Evolutionary conservation across 208 protist genomes (phyloP).

Genomic region (Strigomonas culicis): DNA sequence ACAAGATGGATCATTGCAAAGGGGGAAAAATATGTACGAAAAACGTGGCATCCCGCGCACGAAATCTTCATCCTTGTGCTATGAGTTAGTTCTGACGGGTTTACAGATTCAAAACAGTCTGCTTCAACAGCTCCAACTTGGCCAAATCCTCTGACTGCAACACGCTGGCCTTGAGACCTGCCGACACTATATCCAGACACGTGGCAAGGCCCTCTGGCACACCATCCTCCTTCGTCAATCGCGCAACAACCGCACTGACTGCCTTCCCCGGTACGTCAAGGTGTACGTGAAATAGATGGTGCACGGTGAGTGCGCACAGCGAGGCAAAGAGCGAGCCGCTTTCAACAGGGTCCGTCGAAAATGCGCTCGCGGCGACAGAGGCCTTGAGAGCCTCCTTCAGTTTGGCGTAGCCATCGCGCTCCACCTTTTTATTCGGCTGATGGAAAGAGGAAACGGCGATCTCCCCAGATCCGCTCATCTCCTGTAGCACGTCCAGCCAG

Average conservation of each 20-base stretch:
- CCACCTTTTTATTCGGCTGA: constrained; percentile 58
- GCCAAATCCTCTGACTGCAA: constrained; percentile 19
- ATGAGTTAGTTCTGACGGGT: no score
- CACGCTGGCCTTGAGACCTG: constrained; percentile 28
- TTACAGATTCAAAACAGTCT: constrained; percentile 16
- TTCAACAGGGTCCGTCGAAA: constrained; percentile 25
- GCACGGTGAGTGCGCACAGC: constrained; percentile 49
- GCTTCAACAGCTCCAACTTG: constrained; percentile 36
- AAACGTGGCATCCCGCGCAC: no score
- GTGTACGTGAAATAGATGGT: constrained; percentile 43
- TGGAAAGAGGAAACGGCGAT: constrained; percentile 68
- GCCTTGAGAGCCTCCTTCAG: constrained; percentile 22
- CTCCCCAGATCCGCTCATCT: constrained; percentile 36
- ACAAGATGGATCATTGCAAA: no score
- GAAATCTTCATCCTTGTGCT: no score
- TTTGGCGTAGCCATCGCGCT: constrained; percentile 46
- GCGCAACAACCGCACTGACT: constrained; percentile 46
- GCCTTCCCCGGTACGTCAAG: constrained; percentile 57
- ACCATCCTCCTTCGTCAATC: constrained; percentile 25
- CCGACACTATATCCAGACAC: constrained; percentile 31
- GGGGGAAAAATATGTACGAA: no score
- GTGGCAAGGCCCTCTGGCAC: constrained; percentile 24
- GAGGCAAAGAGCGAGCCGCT: constrained; percentile 43
- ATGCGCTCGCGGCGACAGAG: constrained; percentile 24
- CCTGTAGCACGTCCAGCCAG: constrained; percentile 39